These are phyloP conservation scores for Deinandra increscens DNA, from an alignment of 129 eudicot species.

Conservation along the genomic window DNA sequence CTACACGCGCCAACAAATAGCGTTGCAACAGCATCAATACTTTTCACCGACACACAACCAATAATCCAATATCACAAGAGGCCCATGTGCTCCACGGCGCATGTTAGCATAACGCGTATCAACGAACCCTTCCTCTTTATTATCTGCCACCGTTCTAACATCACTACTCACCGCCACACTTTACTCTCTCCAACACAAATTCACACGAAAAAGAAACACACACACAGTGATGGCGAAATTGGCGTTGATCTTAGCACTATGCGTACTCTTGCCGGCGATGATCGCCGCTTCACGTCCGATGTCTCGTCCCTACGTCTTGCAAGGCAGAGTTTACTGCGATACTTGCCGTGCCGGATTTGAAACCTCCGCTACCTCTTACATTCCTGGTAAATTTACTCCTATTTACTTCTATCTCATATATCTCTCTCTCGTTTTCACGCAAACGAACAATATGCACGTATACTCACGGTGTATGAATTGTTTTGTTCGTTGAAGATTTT, in stretches of 20 bases:
- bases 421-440: background rate
- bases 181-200: slow-evolving; percentile 11
- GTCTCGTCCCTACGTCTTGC: slow-evolving; percentile 37
- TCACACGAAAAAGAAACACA: background rate
- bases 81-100: slow-evolving; percentile 32
- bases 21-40: background rate
- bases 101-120: slow-evolving; percentile 16
- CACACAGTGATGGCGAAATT: slow-evolving; percentile 36
- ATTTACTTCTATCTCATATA: background rate
- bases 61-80: slow-evolving; percentile 31
- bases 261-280: slow-evolving; percentile 42
- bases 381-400: slow-evolving; percentile 29
- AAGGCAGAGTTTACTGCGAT: slow-evolving; percentile 65
- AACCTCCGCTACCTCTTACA: slow-evolving; percentile 58
- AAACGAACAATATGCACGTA: background rate
- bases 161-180: slow-evolving; percentile 7
- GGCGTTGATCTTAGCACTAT: slow-evolving; percentile 34
- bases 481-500: background rate
- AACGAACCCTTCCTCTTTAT: slow-evolving; percentile 3
- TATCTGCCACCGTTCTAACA: slow-evolving; percentile 8
- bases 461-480: background rate
- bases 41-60: slow-evolving; percentile 28
- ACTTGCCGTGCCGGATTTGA: slow-evolving; percentile 70
- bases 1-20: slow-evolving; percentile 9
- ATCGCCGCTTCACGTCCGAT: slow-evolving; percentile 40